Conservation (phyloP, 257 asterid genomes). For the Nemophila menziesii region DNA sequence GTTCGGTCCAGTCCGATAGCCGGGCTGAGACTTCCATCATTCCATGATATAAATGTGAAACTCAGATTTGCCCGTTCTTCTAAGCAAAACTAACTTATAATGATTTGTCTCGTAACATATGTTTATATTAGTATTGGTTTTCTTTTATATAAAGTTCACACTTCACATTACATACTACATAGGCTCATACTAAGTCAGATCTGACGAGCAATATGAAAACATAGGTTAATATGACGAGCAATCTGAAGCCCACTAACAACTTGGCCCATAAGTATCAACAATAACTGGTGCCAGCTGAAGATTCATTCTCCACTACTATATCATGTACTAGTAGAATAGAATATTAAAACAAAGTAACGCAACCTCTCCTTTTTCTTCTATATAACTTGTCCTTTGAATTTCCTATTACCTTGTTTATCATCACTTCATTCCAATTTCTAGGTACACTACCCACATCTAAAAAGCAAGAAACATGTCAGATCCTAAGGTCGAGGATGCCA, state of each 20-base stretch:
- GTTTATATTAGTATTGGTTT: no score
- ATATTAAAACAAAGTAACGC: background rate
- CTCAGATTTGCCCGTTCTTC: no score
- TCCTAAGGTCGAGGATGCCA: slow-evolving; percentile 14
- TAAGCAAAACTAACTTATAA: no score
- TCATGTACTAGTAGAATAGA: no score
- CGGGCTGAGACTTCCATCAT: no score
- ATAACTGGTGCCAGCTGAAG: background rate
- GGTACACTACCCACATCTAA: background rate
- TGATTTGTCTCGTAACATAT: no score
- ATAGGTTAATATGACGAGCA: background rate
- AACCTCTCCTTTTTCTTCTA: background rate
- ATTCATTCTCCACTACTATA: background rate
- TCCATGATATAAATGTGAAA: no score
- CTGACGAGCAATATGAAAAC: no score
- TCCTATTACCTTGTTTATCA: background rate
- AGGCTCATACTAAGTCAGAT: no score
- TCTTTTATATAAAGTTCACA: no score
- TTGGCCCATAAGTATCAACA: slow-evolving; percentile 2
- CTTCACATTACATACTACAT: no score
- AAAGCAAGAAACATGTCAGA: slow-evolving; percentile 22
- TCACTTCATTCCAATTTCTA: background rate
- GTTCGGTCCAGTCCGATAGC: no score
- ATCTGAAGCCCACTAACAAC: background rate
- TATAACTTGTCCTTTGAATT: background rate